phyloP scores from a whole-genome alignment of 2,329 filamentous ascomycete genomes.

The Teratosphaeriaceae sp. region DNA sequence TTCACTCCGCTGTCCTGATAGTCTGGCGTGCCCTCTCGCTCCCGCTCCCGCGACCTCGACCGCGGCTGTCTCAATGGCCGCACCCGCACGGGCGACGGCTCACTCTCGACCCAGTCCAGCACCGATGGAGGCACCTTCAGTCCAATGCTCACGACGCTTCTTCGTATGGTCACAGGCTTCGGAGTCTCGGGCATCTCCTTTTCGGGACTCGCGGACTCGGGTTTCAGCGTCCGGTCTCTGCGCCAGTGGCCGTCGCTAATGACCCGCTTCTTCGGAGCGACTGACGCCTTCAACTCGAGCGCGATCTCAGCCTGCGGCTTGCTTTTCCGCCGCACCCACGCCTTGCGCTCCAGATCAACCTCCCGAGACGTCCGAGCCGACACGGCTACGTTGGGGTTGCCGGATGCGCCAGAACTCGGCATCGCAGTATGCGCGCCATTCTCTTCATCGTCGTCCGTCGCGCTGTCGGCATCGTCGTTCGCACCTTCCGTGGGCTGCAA shows the following conservation, averaged over 20 bases:
- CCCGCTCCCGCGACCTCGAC: slow-evolving; percentile 18
- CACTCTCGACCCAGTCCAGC: slow-evolving; percentile 23
- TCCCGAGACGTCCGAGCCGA: slow-evolving; percentile 16
- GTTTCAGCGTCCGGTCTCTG: slow-evolving; percentile 23
- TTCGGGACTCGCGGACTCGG: slow-evolving; percentile 15
- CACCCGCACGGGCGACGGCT: slow-evolving; percentile 15
- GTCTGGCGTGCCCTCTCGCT: slow-evolving; percentile 21
- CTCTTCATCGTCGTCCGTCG: neutral
- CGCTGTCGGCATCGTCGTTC: slow-evolving; percentile 1
- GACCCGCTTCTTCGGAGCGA: slow-evolving; percentile 80
- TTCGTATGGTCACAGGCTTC: slow-evolving; percentile 23
- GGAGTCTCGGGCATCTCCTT: slow-evolving; percentile 20
- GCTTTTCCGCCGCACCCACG: slow-evolving; percentile 30
- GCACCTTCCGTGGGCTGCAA: slow-evolving; percentile 11
- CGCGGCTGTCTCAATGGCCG: slow-evolving; percentile 17
- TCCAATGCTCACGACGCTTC: slow-evolving; percentile 26
- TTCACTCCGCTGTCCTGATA: slow-evolving; percentile 27
- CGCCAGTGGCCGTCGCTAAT: slow-evolving; percentile 87
- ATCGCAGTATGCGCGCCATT: slow-evolving; percentile 4
- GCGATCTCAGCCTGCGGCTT: slow-evolving; percentile 34
- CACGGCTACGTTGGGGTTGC: slow-evolving; percentile 14
- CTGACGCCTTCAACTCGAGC: slow-evolving; percentile 43
- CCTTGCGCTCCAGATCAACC: slow-evolving; percentile 27
- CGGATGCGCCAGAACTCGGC: slow-evolving; percentile 1
- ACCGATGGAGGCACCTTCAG: slow-evolving; percentile 28